Evolutionary conservation across 805 yeast species (phyloP), one percentile per base, ranked within the genome.

Genomic region (Candida suzukii): DNA sequence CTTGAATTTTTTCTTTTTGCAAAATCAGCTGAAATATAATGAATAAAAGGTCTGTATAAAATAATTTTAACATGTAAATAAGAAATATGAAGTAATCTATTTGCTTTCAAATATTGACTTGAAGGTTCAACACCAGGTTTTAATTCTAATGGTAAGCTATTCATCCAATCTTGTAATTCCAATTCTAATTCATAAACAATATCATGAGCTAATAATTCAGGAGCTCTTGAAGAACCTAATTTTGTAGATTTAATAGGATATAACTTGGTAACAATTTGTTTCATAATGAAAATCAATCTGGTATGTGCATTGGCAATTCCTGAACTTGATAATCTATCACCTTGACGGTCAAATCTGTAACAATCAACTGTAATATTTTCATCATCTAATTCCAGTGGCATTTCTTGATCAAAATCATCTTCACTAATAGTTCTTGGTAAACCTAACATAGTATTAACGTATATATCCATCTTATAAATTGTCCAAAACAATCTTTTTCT

Each of bases 241-340:
- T 53, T 54, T 34, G 52, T 52, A 7, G 70, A 70, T 48, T 78
- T 81, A 40, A 83, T 75, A 2, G 95, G 95, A 55, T 88, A 88
- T 29, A 90, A 63, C 44, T 78, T 76, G 43, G 76, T 74, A 29
- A 86, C 83, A 27, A 88, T 80, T 45, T 78, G 80, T 42, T 81
- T 76, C 63, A 88, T 68, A 4, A 88, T 76, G 44, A 81, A 59
- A 55, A 88, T 78, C 37, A 88, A 64, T 45, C 73, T 74, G 0
- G 96, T 88, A 54, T 88, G 96, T 40, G 82, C 82, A 54, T 88
- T 88, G 14, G 95, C 93, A 58, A 88, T 81, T 0, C 80, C 88
- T 17, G 88, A 70, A 12, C 87, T 78, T 10, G 90, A 79, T 22
- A 83, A 61, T 44, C 76, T 67, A 57, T 66, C 76, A 45, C 68